Base-by-base conservation (phyloP, 2,329 filamentous ascomycete genomes). In the Pseudocercospora musae region DNA sequence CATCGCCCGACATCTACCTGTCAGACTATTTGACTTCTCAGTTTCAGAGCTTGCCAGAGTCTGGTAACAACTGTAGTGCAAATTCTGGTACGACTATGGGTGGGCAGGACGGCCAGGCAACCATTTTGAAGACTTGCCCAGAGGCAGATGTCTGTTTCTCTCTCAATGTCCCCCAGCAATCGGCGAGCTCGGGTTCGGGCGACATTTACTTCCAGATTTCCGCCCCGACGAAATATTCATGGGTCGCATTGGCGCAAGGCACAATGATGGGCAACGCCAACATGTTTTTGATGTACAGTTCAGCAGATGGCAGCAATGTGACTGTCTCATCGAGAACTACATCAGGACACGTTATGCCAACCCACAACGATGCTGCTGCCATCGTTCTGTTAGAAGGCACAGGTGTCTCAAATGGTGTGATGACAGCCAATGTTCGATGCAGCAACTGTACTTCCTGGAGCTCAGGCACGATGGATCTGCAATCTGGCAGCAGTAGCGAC, bases 251-350 rank as follows among this genome's bases (percentile, higher is more conserved):
- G 6, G 85, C 83, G 6, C 83, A 86, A 69, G 57, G 57, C 3
- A 58, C 65, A 1, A 67, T 71, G 29, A 87, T 87, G 85, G 66
- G 71, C n/a, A 80, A 79, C 20, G 72, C 84, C 8, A 84, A 85
- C 70, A 85, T 87, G 50, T 85, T 87, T 69, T 74, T 86, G 48
- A 76, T 85, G 4, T 86, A 87, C 66, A 78, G 81, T n/a, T 77
- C 80, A 33, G 74, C 78, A 40, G 73, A 73, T 29, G 80, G 82
- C 33, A 79, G 72, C 40, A 86, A 85, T 64, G 81, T 87, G 11
- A 87, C 85, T 0, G 64, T 87, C 8, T 85, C 84, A 1, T 80
- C 83, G 7, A 75, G 84, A 44, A 65, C 75, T 6, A 78, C 78
- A 13, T 73, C 67, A 15, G 81, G 81, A 5, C 70, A 83, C 20